phyloP scores from a whole-genome alignment of 2,329 filamentous ascomycete genomes.

The Exophiala viscosa region DNA sequence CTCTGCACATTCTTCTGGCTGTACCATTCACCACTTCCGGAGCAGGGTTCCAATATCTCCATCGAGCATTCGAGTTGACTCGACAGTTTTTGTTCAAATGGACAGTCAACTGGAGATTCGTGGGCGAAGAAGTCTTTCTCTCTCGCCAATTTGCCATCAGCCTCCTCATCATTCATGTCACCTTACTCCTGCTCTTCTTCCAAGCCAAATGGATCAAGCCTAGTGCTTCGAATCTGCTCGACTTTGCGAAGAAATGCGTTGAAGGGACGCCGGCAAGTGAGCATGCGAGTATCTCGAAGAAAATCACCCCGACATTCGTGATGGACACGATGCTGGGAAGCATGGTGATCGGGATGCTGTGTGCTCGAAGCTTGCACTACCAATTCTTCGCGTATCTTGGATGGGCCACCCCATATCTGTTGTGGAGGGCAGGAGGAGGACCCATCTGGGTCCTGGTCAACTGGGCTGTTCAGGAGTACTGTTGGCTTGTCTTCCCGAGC shows the following conservation, averaged over 20 bases:
- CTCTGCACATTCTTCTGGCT: conserved; percentile 64
- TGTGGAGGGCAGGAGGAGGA: conserved; percentile 73
- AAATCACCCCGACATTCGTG: conserved; percentile 68
- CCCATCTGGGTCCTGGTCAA: conserved; percentile 63
- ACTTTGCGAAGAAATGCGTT: conserved; percentile 51
- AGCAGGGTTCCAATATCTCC: conserved; percentile 61
- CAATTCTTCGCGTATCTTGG: conserved; percentile 92
- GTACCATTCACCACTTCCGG: conserved; percentile 11
- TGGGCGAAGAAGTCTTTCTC: conserved; percentile 79
- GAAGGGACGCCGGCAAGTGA: conserved; percentile 23
- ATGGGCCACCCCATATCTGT: conserved; percentile 81
- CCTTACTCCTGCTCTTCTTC: conserved; percentile 65
- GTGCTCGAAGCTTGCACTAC: conserved; percentile 85
- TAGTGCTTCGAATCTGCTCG: conserved; percentile 52
- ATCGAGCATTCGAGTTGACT: conserved; percentile 83
- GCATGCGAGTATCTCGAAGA: conserved; percentile 37
- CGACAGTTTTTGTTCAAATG: conserved; percentile 92
- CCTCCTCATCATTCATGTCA: conserved; percentile 63
- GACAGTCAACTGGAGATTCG: conserved; percentile 98
- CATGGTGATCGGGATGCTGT: conserved; percentile 75
- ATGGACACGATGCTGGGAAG: conserved; percentile 73
- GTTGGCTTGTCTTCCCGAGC: conserved; percentile 93
- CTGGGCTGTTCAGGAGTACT: conserved; percentile 81
- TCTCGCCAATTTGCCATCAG: conserved; percentile 64
- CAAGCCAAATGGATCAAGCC: conserved; percentile 69